Conservation (phyloP, 352 stramenopile species). For the Globisporangium alternatum region DNA sequence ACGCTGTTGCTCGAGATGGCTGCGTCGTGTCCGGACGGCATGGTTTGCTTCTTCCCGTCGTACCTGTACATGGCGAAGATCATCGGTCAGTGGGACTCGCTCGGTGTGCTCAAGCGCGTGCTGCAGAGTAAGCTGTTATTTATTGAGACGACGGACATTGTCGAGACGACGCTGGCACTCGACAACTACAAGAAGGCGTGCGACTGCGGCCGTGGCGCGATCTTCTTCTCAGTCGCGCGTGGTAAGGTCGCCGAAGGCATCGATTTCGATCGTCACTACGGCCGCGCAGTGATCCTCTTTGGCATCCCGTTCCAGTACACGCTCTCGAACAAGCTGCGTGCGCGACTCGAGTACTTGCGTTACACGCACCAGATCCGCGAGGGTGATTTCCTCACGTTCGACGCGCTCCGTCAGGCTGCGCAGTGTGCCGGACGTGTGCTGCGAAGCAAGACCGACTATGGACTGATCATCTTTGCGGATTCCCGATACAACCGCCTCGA, state of each 20-base stretch:
- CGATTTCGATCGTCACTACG: conserved; percentile 99
- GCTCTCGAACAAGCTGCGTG: conserved; percentile 90
- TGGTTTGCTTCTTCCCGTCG: conserved; percentile 99
- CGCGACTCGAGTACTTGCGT: conserved; percentile 96
- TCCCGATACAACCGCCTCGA: conserved; percentile 97
- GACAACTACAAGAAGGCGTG: conserved; percentile 99
- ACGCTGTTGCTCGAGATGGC: conserved; percentile 95
- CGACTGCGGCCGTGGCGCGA: conserved; percentile 92
- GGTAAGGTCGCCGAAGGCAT: conserved; percentile 99
- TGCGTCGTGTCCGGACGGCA: conserved; percentile 93
- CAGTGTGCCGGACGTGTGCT: conserved; percentile 98
- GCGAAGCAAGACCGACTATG: conserved; percentile 99
- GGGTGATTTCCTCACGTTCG: conserved; percentile 98
- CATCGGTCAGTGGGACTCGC: conserved; percentile 95
- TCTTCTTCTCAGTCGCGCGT: conserved; percentile 98
- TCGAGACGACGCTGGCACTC: conserved; percentile 98
- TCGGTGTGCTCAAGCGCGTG: conserved; percentile 91
- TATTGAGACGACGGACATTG: conserved; percentile 99
- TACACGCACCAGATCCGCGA: conserved; percentile 92
- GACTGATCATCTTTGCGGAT: conserved; percentile 98
- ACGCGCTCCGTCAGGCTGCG: conserved; percentile 95
- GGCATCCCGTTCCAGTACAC: conserved; percentile 99
- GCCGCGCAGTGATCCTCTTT: conserved; percentile 97
- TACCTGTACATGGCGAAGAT: conserved; percentile 99
- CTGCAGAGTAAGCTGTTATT: conserved; percentile 98